A percentile compares a stretch with the other conserved stretches of the same genome.
Evolutionary conservation across 2,329 filamentous ascomycete genomes (phyloP).

Genomic region (Ambrosiella beaveri): DNA sequence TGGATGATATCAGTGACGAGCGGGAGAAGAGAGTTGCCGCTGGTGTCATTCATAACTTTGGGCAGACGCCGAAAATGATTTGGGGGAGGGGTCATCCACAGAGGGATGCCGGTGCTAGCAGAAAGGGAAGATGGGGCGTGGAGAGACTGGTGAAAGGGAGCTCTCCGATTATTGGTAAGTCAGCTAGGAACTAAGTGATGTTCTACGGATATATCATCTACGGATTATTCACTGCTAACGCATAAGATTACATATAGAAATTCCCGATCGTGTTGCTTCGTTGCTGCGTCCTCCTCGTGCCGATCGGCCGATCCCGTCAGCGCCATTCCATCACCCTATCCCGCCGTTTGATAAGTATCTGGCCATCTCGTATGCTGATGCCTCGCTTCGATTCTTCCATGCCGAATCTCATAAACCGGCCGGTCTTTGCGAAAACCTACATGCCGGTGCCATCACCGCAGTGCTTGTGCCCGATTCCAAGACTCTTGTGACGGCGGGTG

Average conservation of each 20-base stretch:
- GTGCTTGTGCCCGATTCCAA: slow-evolving; percentile 76
- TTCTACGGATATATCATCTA: background rate
- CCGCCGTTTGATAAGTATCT: slow-evolving; percentile 85
- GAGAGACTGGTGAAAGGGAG: slow-evolving; percentile 53
- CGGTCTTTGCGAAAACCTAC: slow-evolving; percentile 83
- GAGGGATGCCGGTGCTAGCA: slow-evolving; percentile 32
- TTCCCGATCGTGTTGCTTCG: slow-evolving; percentile 62
- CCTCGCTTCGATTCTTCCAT: slow-evolving; percentile 78
- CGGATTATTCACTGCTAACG: background rate
- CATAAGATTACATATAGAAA: slow-evolving; percentile 31
- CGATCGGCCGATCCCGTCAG: slow-evolving; percentile 68
- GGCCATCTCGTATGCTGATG: slow-evolving; percentile 92
- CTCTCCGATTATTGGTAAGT: slow-evolving; percentile 38
- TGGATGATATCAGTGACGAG: slow-evolving; percentile 79
- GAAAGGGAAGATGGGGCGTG: background rate
- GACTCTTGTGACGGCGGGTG: slow-evolving; percentile 78
- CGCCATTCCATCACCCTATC: slow-evolving; percentile 71
- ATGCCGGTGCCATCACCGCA: slow-evolving; percentile 74
- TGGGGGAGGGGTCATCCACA: slow-evolving; percentile 66
- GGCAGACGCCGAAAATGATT: slow-evolving; percentile 90
- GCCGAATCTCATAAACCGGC: slow-evolving; percentile 67
- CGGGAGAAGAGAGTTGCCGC: slow-evolving; percentile 78
- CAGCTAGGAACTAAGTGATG: background rate
- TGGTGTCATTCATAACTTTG: slow-evolving; percentile 95
- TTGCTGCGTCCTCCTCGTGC: slow-evolving; percentile 63